A percentile compares a stretch with the other conserved stretches of the same genome.
Evolutionary conservation across 805 yeast species (phyloP).

Genomic region (Wickerhamiella cacticola): DNA sequence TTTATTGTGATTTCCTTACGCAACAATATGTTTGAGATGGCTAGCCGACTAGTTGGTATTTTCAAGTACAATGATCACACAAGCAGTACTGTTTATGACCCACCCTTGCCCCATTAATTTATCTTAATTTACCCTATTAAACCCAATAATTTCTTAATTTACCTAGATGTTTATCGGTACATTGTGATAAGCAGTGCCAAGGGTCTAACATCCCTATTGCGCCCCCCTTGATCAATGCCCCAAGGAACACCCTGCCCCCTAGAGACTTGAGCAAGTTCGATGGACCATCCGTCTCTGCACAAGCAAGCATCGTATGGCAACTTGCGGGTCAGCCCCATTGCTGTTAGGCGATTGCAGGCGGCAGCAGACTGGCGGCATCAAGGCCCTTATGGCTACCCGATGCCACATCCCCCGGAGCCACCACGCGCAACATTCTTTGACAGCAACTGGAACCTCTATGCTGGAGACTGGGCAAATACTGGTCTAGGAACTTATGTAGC

Average conservation of each 20-base stretch:
- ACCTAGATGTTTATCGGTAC: too few species aligned
- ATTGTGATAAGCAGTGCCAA: too few species aligned
- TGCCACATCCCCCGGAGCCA: conserved; percentile 27
- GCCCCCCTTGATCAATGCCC: too few species aligned
- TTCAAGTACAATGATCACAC: conserved; percentile 91
- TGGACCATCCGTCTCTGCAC: conserved; percentile 15
- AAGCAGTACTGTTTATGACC: conserved; percentile 48
- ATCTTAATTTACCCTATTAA: not conserved
- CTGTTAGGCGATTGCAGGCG: conserved; percentile 4
- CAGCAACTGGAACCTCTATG: conserved; percentile 39
- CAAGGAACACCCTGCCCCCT: not conserved
- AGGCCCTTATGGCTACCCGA: conserved; percentile 20
- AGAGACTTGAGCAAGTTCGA: not conserved
- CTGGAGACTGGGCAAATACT: conserved; percentile 41
- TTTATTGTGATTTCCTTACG: conserved; percentile 89
- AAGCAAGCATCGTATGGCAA: conserved; percentile 12
- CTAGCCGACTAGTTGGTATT: conserved; percentile 88
- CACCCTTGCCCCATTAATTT: conserved; percentile 1
- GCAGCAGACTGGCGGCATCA: conserved; percentile 6
- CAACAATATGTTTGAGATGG: conserved; percentile 95
- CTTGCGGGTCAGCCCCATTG: conserved; percentile 6
- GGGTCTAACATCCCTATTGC: too few species aligned
- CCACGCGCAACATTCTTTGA: conserved; percentile 29
- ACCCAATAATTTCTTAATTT: not conserved
- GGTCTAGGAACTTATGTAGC: conserved; percentile 39